These are phyloP conservation scores for Sphagnum contortum DNA, from an alignment of 225 moss, liverwort and hornwort species.

Conservation along the genomic window DNA sequence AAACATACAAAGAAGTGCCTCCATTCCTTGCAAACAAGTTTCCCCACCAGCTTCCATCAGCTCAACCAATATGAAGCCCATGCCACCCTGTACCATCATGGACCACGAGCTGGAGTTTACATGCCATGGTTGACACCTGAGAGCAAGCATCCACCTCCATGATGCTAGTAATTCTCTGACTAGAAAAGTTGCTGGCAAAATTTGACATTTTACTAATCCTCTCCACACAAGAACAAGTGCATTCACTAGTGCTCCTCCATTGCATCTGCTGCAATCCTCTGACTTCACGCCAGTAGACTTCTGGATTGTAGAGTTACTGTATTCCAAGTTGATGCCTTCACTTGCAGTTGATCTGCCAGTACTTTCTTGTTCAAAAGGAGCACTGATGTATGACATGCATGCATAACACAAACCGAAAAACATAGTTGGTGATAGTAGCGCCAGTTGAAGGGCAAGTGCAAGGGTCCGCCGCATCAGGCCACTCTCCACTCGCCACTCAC, in stretches of 20 bases:
- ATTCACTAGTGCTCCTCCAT: slow-evolving; percentile 21
- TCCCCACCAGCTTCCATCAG: slow-evolving; percentile 23
- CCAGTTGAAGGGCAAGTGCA: slow-evolving; percentile 50
- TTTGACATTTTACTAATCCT: slow-evolving; percentile 31
- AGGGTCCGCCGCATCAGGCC: slow-evolving; percentile 52
- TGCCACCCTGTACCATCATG: slow-evolving; percentile 27
- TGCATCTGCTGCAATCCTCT: slow-evolving; percentile 1
- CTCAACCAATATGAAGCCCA: slow-evolving; percentile 20
- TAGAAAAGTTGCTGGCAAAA: slow-evolving; percentile 33
- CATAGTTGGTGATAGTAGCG: slow-evolving; percentile 29
- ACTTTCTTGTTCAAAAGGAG: slow-evolving; percentile 8
- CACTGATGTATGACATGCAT: slow-evolving; percentile 5
- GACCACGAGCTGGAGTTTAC: slow-evolving; percentile 40
- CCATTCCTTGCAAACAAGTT: slow-evolving; percentile 17
- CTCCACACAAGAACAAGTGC: slow-evolving; percentile 40
- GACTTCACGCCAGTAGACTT: slow-evolving; percentile 3
- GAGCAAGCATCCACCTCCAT: slow-evolving; percentile 61
- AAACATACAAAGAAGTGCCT: slow-evolving; percentile 34
- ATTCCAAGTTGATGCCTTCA: slow-evolving; percentile 6
- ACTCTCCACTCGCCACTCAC: slow-evolving; percentile 40
- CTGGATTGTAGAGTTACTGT: background rate
- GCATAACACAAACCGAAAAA: slow-evolving; percentile 17
- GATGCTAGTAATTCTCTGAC: slow-evolving; percentile 43
- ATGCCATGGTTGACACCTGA: slow-evolving; percentile 47
- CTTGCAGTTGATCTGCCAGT: slow-evolving; percentile 10